phyloP scores from a whole-genome alignment of 495 filamentous ascomycete genomes.

The Neurospora africana region DNA sequence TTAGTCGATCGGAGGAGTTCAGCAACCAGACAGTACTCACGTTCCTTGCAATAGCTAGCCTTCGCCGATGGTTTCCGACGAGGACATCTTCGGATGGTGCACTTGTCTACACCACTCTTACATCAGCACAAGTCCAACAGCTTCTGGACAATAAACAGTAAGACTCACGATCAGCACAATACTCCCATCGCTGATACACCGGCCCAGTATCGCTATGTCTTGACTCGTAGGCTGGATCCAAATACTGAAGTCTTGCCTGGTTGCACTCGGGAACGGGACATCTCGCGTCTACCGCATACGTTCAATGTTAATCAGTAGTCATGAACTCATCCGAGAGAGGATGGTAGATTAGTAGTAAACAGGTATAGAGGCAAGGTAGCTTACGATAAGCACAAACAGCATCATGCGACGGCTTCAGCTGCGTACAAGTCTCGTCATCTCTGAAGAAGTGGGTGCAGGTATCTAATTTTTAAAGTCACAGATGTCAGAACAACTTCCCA shows the following conservation, averaged over 20 bases:
- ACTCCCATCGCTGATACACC: slow-evolving; percentile 13
- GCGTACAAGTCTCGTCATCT: slow-evolving; percentile 12
- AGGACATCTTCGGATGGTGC: slow-evolving; percentile 9
- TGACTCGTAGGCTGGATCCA: slow-evolving; percentile 14
- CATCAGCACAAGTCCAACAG: neutral
- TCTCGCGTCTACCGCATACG: slow-evolving; percentile 8
- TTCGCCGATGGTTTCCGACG: slow-evolving; percentile 1
- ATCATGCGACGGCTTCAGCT: slow-evolving; percentile 18
- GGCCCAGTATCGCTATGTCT: slow-evolving; percentile 3
- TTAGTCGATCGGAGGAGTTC: neutral
- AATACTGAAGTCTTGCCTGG: slow-evolving; percentile 15
- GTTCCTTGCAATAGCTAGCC: slow-evolving; percentile 9
- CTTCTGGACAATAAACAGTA: neutral
- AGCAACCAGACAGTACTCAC: slow-evolving; percentile 1
- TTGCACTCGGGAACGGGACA: slow-evolving; percentile 15
- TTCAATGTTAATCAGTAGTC: neutral
- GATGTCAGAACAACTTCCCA: neutral
- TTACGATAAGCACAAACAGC: slow-evolving; percentile 17
- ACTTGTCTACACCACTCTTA: slow-evolving; percentile 16
- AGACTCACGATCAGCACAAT: slow-evolving; percentile 19
- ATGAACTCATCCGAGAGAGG: neutral
- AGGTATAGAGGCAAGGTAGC: neutral
- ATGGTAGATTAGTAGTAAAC: neutral
- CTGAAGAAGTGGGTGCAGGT: slow-evolving; percentile 14
- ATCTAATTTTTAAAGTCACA: slow-evolving; percentile 2